These are phyloP conservation scores for Gossypium armourianum DNA, from an alignment of 441 rosid genomes.

Conservation along the genomic window DNA sequence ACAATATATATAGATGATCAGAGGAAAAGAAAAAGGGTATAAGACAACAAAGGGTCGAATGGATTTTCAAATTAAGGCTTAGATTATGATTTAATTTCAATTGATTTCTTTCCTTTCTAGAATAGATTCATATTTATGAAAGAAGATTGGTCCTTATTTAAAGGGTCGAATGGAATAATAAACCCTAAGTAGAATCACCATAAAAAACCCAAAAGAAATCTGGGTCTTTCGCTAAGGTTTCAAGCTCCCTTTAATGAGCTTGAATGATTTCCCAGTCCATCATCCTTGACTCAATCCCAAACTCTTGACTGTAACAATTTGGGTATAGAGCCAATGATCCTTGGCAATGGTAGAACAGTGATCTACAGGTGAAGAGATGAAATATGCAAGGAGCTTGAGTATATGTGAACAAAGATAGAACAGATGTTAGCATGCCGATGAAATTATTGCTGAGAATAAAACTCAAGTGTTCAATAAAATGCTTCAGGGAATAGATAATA, in stretches of 20 bases:
- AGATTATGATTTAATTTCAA: neutral
- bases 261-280: neutral
- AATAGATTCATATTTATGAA: neutral
- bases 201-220: neutral
- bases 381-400: neutral
- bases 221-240: neutral
- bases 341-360: neutral
- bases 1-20: neutral
- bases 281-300: neutral
- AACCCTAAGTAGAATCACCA: neutral
- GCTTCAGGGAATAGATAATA: neutral
- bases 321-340: neutral
- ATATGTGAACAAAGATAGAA: neutral
- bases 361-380: neutral
- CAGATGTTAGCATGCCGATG: neutral
- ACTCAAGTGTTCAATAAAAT: neutral
- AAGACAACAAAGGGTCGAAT: neutral
- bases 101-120: neutral
- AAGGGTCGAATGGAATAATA: neutral
- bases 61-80: neutral
- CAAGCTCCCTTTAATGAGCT: neutral
- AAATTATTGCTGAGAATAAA: neutral
- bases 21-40: neutral
- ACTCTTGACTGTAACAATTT: neutral
- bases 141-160: neutral